A percentile compares a stretch with the other conserved stretches of the same genome.
phyloP scores from a whole-genome alignment of 169 alveolate species.

The Amoebophrya sp. region DNA sequence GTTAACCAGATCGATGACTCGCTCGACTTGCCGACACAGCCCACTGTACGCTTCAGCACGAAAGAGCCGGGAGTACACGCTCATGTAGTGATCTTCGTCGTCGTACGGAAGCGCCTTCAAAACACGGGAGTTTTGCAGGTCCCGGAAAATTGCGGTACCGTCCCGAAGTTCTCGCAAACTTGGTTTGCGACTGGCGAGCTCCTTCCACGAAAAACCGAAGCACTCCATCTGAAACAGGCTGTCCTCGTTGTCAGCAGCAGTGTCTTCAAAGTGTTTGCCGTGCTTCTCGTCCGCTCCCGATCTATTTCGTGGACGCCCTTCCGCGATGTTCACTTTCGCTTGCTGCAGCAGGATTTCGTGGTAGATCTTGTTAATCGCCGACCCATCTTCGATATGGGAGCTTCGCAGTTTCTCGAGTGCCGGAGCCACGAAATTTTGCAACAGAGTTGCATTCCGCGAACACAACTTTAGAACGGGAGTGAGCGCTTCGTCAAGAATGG shows the following conservation, averaged over 20 bases:
- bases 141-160: not conserved
- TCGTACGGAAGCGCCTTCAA: conserved; percentile 14
- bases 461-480: not conserved
- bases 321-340: not conserved
- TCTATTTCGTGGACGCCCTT: not conserved
- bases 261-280: no score
- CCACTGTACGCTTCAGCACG: not conserved
- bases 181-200: not conserved
- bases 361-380: not conserved
- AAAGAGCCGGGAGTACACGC: not conserved
- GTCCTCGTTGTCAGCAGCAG: not conserved
- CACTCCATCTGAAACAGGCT: not conserved
- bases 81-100: conserved; percentile 10
- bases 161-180: not conserved
- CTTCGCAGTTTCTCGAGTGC: not conserved
- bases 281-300: not conserved
- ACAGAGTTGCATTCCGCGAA: not conserved
- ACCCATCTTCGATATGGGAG: not conserved
- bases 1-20: not conserved
- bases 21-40: not conserved
- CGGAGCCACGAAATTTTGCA: not conserved
- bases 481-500: not conserved
- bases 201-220: not conserved
- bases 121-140: conserved; percentile 1
- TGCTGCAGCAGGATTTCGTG: not conserved